These are phyloP conservation scores for Penicillium pancosmium DNA, from an alignment of 495 filamentous ascomycete genomes.

Conservation along the genomic window DNA sequence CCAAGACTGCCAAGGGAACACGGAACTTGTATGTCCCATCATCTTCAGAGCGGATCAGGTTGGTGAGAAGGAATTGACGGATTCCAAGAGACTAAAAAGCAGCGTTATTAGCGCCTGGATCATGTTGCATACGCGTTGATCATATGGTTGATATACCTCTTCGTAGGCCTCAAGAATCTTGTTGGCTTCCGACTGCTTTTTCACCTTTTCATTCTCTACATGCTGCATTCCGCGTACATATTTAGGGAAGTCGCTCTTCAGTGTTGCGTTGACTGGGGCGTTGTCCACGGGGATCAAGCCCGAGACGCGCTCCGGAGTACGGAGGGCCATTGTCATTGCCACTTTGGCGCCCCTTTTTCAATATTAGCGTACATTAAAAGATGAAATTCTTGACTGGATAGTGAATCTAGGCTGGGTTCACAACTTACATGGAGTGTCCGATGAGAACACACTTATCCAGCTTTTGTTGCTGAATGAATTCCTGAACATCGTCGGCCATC, in stretches of 20 bases:
- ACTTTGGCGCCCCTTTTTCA: conserved; percentile 82
- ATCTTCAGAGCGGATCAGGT: conserved; percentile 62
- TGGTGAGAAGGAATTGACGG: conserved; percentile 93
- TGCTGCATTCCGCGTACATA: conserved; percentile 86
- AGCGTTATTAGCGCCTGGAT: conserved; percentile 9
- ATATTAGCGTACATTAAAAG: background rate
- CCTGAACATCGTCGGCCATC: conserved; percentile 85
- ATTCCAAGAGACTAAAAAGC: conserved; percentile 63
- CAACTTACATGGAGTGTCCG: conserved; percentile 87
- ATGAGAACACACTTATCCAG: conserved; percentile 75
- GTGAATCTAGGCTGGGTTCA: background rate
- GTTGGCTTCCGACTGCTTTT: conserved; percentile 76
- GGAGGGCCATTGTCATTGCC: conserved; percentile 85
- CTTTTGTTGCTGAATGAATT: conserved; percentile 76
- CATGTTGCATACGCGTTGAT: background rate
- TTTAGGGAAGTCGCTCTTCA: conserved; percentile 73
- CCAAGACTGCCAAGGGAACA: conserved; percentile 63
- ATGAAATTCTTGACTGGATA: background rate
- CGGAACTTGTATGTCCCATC: conserved; percentile 54
- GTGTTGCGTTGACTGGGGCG: conserved; percentile 76
- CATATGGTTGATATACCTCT: conserved; percentile 42
- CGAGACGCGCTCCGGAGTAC: conserved; percentile 62
- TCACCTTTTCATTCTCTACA: conserved; percentile 64
- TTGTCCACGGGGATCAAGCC: conserved; percentile 89
- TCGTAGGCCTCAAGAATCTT: conserved; percentile 78